Percentiles rank a stretch among this genome's conserved stretches.
These are phyloP conservation scores for Exophiala sp. DNA, from an alignment of 2,329 filamentous ascomycete genomes.

Conservation along the genomic window DNA sequence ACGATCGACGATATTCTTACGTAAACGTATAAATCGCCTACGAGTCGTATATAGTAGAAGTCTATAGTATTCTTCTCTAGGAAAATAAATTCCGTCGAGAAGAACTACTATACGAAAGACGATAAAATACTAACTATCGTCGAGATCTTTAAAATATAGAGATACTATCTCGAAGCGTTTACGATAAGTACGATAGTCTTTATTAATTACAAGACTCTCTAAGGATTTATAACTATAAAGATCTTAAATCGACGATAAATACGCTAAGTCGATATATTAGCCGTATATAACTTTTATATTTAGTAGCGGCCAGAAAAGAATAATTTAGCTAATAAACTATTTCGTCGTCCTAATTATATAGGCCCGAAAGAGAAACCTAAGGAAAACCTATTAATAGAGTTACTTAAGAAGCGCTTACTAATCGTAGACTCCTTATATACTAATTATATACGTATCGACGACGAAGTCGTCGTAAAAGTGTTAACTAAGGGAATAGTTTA, in stretches of 20 bases:
- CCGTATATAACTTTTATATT: constrained; percentile 2
- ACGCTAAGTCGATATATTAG: constrained; percentile 6
- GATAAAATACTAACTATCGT: constrained; percentile 23
- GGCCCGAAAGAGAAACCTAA: too few relatives aligned
- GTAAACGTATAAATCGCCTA: too few relatives aligned
- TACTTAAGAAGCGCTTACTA: too few relatives aligned
- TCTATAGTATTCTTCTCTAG: constrained; percentile 2
- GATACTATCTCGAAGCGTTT: constrained; percentile 26
- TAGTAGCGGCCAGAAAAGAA: not conserved
- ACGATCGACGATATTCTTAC: too few relatives aligned
- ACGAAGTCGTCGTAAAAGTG: too few relatives aligned
- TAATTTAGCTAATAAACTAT: too few relatives aligned
- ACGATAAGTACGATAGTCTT: constrained; percentile 3
- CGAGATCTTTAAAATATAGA: constrained; percentile 28
- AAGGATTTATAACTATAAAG: constrained; percentile 18
- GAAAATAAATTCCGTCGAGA: constrained; percentile 11
- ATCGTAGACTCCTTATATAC: too few relatives aligned
- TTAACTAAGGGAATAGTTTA: too few relatives aligned
- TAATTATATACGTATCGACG: too few relatives aligned
- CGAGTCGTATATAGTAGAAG: too few relatives aligned
- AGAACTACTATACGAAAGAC: constrained; percentile 14
- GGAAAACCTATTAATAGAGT: too few relatives aligned
- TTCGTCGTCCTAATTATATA: not conserved
- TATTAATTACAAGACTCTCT: too few relatives aligned
- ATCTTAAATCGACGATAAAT: constrained; percentile 6